A percentile compares a stretch with the other conserved stretches of the same genome.
Evolutionary conservation across 331 rosid genomes (phyloP).

Genomic region (Rhamnella rubrinervis): DNA sequence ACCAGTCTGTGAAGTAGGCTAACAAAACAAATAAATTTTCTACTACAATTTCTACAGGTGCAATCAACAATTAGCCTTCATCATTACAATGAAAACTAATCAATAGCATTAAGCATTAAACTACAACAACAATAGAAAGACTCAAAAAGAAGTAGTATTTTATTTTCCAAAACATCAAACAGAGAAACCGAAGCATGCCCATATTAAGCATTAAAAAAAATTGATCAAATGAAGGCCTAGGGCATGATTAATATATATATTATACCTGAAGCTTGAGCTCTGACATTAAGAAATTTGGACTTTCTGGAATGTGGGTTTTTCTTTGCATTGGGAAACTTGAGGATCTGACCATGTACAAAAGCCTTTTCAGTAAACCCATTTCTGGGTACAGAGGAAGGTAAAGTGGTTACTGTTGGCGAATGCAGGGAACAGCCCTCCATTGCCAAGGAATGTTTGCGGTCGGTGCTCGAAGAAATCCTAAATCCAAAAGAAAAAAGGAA

Average conservation of each 20-base stretch:
- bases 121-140: not conserved
- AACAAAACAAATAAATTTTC: no score
- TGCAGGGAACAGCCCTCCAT: conserved; percentile 63
- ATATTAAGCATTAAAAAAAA: not conserved
- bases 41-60: no score
- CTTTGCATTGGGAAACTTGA: conserved; percentile 43
- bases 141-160: not conserved
- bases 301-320: conserved; percentile 30
- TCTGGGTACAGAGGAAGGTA: conserved; percentile 50
- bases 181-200: not conserved
- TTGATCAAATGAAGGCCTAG: not conserved
- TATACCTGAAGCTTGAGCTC: conserved; percentile 72
- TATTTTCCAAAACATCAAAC: not conserved
- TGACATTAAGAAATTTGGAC: conserved; percentile 31
- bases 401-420: conserved; percentile 45
- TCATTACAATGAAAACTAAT: no score
- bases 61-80: no score
- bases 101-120: no score
- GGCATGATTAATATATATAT: not conserved
- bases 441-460: conserved; percentile 8
- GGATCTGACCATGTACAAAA: conserved; percentile 28
- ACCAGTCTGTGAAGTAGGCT: no score
- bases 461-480: not conserved
- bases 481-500: conserved; percentile 21
- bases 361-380: conserved; percentile 33